Base-by-base conservation (phyloP, 805 yeast species). In the Lachancea mirantina region DNA sequence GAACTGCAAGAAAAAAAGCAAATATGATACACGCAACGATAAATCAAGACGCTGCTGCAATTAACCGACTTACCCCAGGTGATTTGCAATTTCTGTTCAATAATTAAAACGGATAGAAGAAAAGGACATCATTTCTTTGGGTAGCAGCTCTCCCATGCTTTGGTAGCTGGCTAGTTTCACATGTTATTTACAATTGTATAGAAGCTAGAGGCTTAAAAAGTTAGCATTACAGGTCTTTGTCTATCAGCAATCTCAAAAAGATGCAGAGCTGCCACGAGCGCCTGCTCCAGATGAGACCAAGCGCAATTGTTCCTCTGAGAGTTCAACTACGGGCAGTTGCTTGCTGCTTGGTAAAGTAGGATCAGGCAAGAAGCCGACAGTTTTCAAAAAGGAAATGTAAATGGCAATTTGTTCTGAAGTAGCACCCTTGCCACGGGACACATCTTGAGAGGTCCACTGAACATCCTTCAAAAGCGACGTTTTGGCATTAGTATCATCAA, bases 1-100 rank as follows among this genome's bases (percentile, higher is more conserved):
- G 98, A 92, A 53, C 62, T 92, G 28, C 99, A 92, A 57, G 96
- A 92, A 38, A 94, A 92, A 62, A 92, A 64, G 97, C 98, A 8
- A 84, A 84, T 47, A 92, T 92, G 99, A 92, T 92, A 40, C 81
- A 84, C 55, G 99, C 99, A 2, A 92, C 97, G 0, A 81, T 92
- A 34, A 94, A 88, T 41, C 79, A 80, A 35, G 98, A 92, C 49
- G 94, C 85, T 44, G 81, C 79, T 9, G 97, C 98, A 1, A 80
- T 92, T 28, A 87, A 72, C 52, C 67, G 88, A 40, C 67, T 92
- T 41, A 87, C 96, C 0, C 94, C 96, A 0, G 94, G 84, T 23
- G 99, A 92, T 56, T 70, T 92, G 63, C 96, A 92, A 59, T 92
- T 92, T 59, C 70, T 92, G 63, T 92, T 92, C 60, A 82, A 76